phyloP scores from a whole-genome alignment of 352 stramenopile genomes.

The Globisporangium carolinianum region DNA sequence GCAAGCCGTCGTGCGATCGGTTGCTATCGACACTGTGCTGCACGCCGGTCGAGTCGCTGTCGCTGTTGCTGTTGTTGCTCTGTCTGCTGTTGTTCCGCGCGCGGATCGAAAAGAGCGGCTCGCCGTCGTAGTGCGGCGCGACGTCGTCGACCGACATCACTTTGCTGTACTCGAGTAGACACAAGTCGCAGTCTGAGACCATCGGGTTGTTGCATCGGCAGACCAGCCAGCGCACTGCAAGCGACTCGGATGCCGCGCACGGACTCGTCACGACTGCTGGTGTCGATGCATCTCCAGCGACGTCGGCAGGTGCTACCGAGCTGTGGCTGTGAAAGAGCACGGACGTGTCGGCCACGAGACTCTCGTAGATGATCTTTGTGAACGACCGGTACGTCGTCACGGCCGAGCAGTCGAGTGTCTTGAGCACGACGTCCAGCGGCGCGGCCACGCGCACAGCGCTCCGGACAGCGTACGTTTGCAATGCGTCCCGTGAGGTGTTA shows the following conservation, averaged over 20 bases:
- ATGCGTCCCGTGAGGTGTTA: neutral
- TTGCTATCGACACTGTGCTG: neutral
- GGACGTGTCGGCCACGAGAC: constrained; percentile 56
- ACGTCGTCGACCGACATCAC: constrained; percentile 48
- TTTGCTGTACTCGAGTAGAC: constrained; percentile 64
- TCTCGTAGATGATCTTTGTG: constrained; percentile 70
- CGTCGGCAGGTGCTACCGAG: neutral
- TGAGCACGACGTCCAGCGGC: constrained; percentile 45
- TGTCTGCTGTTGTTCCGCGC: constrained; percentile 29
- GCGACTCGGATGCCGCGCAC: constrained; percentile 20
- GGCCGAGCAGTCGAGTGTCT: constrained; percentile 49
- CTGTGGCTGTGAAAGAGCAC: constrained; percentile 62
- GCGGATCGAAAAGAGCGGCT: constrained; percentile 11
- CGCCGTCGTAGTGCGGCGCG: constrained; percentile 8
- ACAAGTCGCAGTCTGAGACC: constrained; percentile 66
- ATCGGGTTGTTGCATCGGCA: constrained; percentile 59
- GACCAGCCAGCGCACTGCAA: constrained; percentile 68
- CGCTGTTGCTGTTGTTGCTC: constrained; percentile 12
- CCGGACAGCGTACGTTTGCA: constrained; percentile 39
- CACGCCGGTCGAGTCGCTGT: constrained; percentile 1
- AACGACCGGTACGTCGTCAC: constrained; percentile 58
- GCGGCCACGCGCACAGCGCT: constrained; percentile 51
- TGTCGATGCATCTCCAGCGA: no score
- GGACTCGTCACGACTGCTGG: neutral
- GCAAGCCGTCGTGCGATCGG: constrained; percentile 14